phyloP scores from a whole-genome alignment of 352 stramenopile species.

The Phytophthora brassicae region DNA sequence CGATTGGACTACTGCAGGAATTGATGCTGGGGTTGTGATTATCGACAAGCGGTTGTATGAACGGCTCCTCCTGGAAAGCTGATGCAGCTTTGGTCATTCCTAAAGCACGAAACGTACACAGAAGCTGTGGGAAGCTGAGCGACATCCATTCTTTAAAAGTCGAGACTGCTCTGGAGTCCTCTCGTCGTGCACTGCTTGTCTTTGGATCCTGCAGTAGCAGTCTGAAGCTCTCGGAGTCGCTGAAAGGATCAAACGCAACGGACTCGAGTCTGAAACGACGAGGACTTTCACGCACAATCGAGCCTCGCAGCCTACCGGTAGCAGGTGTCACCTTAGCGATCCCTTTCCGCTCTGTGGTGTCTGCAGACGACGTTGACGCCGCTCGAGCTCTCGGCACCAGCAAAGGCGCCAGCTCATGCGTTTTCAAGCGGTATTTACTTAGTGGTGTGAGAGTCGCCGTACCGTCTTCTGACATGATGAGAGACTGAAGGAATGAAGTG shows the following conservation, averaged over 20 bases:
- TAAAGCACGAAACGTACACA: slow-evolving; percentile 19
- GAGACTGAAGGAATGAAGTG: not conserved
- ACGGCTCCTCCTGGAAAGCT: not conserved
- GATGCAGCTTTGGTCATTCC: slow-evolving; percentile 4
- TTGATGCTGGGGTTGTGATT: not conserved
- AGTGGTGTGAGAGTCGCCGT: not conserved
- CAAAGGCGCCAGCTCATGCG: slow-evolving; percentile 23
- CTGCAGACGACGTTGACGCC: not conserved
- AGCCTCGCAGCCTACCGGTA: not conserved
- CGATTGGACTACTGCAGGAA: not conserved
- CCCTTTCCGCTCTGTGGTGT: not conserved
- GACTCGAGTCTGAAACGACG: slow-evolving; percentile 22
- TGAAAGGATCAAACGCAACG: slow-evolving; percentile 52
- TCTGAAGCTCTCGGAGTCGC: slow-evolving; percentile 28
- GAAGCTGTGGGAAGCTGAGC: slow-evolving; percentile 35
- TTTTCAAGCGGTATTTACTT: slow-evolving; percentile 18
- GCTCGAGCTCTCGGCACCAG: slow-evolving; percentile 8
- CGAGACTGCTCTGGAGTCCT: slow-evolving; percentile 19
- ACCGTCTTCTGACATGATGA: slow-evolving; percentile 7
- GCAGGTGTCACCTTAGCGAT: not conserved
- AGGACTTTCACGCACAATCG: not conserved
- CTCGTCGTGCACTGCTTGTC: slow-evolving; percentile 11
- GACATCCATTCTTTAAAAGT: slow-evolving; percentile 39
- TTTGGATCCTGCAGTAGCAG: slow-evolving; percentile 33
- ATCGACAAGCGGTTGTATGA: not conserved